Conservation (phyloP, 345 rosid genomes). For the Raphanus sativus region DNA sequence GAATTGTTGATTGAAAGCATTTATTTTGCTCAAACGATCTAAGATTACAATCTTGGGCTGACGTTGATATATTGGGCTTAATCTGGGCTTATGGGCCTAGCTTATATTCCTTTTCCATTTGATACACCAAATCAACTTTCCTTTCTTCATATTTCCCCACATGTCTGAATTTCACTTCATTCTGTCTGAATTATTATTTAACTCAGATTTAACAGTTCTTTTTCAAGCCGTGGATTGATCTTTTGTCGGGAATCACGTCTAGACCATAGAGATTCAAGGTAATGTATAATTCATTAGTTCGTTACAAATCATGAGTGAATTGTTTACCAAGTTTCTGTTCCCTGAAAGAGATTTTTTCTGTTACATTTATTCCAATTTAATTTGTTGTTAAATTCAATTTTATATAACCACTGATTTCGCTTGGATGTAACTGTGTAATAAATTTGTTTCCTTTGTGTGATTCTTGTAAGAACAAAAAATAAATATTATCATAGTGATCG, state of each 20-base stretch:
- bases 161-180: not conserved
- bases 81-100: not conserved
- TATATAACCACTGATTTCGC: not conserved
- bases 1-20: no score
- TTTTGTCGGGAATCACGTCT: not conserved
- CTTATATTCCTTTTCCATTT: not conserved
- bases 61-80: not conserved
- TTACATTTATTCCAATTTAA: not conserved
- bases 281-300: not conserved
- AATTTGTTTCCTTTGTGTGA: not conserved
- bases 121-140: not conserved
- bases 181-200: not conserved
- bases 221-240: not conserved
- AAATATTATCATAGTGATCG: not conserved
- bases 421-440: not conserved
- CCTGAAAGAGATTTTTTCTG: not conserved
- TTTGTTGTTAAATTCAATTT: not conserved
- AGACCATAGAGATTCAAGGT: not conserved
- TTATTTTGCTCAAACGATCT: not conserved
- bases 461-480: not conserved
- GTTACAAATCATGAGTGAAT: not conserved
- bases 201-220: slow-evolving; percentile 23
- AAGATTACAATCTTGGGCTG: not conserved
- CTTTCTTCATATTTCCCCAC: not conserved
- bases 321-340: not conserved